phyloP scores from a whole-genome alignment of 345 rosid species.

The Raphanus sativus region DNA sequence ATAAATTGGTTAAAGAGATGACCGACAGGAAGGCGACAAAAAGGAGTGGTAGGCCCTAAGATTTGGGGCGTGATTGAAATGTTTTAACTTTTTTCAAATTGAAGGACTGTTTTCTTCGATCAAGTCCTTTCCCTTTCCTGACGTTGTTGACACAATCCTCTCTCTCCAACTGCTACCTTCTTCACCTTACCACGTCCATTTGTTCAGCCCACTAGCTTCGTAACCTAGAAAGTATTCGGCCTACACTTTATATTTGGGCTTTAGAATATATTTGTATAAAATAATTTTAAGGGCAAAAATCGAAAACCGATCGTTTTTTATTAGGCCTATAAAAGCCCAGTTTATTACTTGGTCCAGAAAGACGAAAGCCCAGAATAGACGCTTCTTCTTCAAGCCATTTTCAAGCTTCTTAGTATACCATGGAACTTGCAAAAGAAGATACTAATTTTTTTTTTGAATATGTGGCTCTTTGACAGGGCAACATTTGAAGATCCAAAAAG shows the following conservation, averaged over 20 bases:
- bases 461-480: background rate
- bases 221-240: background rate
- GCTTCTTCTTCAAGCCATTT: background rate
- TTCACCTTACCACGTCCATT: background rate
- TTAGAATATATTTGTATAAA: background rate
- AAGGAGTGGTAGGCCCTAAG: constrained; percentile 7
- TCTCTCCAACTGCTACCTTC: background rate
- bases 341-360: background rate
- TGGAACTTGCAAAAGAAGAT: too few relatives aligned
- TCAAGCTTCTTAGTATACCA: background rate
- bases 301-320: background rate
- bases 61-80: constrained; percentile 35
- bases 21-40: constrained; percentile 42
- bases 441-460: too few relatives aligned
- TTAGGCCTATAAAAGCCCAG: background rate
- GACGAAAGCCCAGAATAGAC: background rate
- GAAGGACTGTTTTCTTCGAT: constrained; percentile 21
- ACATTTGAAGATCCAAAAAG: background rate
- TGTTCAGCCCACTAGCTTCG: background rate
- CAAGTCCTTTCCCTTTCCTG: constrained; percentile 4
- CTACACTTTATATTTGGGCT: background rate
- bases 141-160: background rate
- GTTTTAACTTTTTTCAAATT: constrained; percentile 21
- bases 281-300: background rate
- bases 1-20: background rate